Evolutionary conservation across 129 eudicot genomes (phyloP), one percentile per base, ranked within the genome.

Genomic region (Sambucus nigra): DNA sequence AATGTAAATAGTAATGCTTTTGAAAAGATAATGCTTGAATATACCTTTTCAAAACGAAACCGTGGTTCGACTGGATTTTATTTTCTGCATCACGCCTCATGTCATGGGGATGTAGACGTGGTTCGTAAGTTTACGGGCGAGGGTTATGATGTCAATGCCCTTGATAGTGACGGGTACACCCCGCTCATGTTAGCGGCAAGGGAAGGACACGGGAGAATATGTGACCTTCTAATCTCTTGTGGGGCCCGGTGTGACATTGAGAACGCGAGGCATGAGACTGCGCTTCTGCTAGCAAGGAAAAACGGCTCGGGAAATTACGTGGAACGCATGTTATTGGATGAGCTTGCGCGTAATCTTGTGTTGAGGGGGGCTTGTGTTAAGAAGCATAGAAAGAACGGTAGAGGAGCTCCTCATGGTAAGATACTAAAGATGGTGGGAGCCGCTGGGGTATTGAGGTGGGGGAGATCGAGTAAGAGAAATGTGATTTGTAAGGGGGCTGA

Each of bases 141-240:
- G 14, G 84, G 76, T 15, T 51, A 45, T 18, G 81, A 87, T 50
- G 54, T 82, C 12, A 68, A 83, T 24, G 51, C 56, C 35, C 63
- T 64, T 27, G 81, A 88, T 38, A 7, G 63, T 4, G 91, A 88
- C n/a, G 84, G 94, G 11, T 69, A 80, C 49, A 88, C 97, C 5
- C 94, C 97, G 10, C 84, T 88, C 16, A 88, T 88, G 97, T 51
- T 80, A 38, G 97, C 97, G 24, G 94, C 97, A 23, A 70, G 68
- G 53, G 74, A 70, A 42, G 92, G 87, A 7, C 65, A 83, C 23
- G 77, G 69, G 15, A 67, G 24, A 0, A 70, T 78, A 47, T 88
- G 97, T 20, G 61, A 77, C 73, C 71, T 77, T 39, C 57, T 88
- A 25, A 77, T 88, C 45, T 63, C 81, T 0, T 44, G 41, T 7